These are phyloP conservation scores for Penicillium janthinellum DNA, from an alignment of 2,329 filamentous ascomycete species.

Conservation along the genomic window DNA sequence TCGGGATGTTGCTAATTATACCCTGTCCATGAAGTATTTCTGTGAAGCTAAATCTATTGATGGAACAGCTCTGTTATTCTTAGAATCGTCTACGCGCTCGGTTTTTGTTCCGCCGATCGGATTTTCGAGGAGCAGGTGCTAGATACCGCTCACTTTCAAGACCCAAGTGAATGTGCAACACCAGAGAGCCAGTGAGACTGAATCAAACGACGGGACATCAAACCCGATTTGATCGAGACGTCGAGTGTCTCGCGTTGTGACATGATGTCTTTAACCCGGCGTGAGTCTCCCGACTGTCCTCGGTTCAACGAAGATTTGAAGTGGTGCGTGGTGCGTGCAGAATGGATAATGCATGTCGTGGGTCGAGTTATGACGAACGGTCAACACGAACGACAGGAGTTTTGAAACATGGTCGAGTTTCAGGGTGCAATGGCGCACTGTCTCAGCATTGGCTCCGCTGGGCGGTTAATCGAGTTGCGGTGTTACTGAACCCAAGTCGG, in stretches of 20 bases:
- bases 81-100: constrained; percentile 4
- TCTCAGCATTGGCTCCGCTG: constrained; percentile 8
- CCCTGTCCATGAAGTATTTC: not conserved
- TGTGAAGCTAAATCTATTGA: constrained; percentile 13
- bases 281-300: not conserved
- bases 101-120: not conserved
- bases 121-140: not conserved
- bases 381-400: constrained; percentile 5
- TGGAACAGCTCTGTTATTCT: constrained; percentile 9
- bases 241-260: not conserved
- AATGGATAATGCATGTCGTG: not conserved
- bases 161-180: not conserved
- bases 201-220: not conserved
- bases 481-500: not conserved
- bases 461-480: constrained; percentile 1
- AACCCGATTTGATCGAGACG: not conserved
- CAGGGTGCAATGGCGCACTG: constrained; percentile 2
- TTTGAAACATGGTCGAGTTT: constrained; percentile 14
- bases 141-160: not conserved
- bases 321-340: not conserved
- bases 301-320: not conserved
- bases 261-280: not conserved
- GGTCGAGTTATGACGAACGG: not conserved
- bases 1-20: not conserved
- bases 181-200: not conserved